Percentiles rank a stretch among this genome's conserved stretches.
These are phyloP conservation scores for Pythium folliculosum DNA, from an alignment of 352 stramenopile genomes.

Conservation along the genomic window DNA sequence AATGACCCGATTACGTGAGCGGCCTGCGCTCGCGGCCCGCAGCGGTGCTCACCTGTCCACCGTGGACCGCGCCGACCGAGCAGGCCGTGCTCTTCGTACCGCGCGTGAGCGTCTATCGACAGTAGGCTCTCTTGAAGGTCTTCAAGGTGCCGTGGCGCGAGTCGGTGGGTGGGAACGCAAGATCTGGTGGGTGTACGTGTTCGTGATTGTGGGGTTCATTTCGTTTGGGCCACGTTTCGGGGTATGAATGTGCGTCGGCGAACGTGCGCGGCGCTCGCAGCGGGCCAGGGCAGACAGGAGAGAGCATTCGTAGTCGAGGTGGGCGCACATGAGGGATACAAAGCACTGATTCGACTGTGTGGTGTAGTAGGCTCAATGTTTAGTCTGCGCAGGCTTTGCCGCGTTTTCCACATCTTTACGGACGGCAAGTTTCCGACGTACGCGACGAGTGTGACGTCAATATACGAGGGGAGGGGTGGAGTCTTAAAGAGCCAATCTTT, in stretches of 20 bases:
- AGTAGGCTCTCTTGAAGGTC: no score
- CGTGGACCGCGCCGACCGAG: no score
- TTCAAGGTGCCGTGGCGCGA: constrained; percentile 80
- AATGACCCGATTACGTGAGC: no score
- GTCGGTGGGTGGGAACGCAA: constrained; percentile 50
- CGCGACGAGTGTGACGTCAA: no score
- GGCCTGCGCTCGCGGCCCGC: no score
- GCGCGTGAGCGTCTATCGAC: no score
- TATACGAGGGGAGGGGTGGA: no score
- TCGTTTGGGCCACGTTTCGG: constrained; percentile 90
- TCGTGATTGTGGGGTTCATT: no score
- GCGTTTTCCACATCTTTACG: constrained; percentile 91
- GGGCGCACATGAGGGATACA: neutral
- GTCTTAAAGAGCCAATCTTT: no score
- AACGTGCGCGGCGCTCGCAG: constrained; percentile 94
- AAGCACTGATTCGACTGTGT: neutral
- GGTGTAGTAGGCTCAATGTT: constrained; percentile 68
- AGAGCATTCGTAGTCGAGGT: no score
- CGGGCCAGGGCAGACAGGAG: constrained; percentile 91
- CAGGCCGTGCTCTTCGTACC: no score
- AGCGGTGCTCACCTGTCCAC: no score
- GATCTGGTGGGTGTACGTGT: neutral
- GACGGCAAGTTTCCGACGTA: constrained; percentile 47
- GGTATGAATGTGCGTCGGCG: constrained; percentile 93
- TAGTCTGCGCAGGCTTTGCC: constrained; percentile 93